Evolutionary conservation across 495 filamentous ascomycete species (phyloP), one percentile per base, ranked within the genome.

Genomic region (Xylaria flabelliformis): DNA sequence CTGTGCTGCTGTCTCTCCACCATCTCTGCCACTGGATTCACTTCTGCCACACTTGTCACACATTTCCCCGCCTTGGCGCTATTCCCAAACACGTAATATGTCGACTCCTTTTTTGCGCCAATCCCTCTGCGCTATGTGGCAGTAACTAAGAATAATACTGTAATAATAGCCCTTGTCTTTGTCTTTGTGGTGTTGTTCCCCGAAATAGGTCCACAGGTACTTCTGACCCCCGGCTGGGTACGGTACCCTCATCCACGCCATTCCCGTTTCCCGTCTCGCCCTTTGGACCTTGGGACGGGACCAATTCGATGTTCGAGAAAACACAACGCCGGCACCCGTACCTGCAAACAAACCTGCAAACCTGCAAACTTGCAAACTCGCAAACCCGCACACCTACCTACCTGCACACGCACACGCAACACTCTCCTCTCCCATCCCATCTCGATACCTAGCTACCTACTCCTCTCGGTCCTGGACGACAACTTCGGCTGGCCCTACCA

Each of bases 401-500:
- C 19, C 56, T 39, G 58, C 51, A 46, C 36, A n/a, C 53, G 21
- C 46, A 34, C 41, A n/a, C n/a, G n/a, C n/a, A n/a, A n/a, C n/a
- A 29, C n/a, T 42, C 46, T 32, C 21, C 17, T 46, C 62, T 53
- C 63, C 39, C n/a, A 46, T 48, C 24, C 29, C n/a, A 19, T 26
- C 63, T 51, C 62, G 51, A 72, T 21, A 29, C 26, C 26, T 29
- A 29, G 26, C 2, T 29, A n/a, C 53, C 15, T 44, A n/a, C 10
- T 65, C 32, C 51, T 61, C 42, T 12, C n/a, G n/a, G 63, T 61
- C 70, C 34, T 64, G 51, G 70, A 59, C 50, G 63, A 66, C 63
- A 53, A 39, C 34, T 36, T 67, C 70, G 70, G 70, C 70, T 72
- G 70, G 70, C 53, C 70, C 53, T 67, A 48, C 70, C 44, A 17